These are phyloP conservation scores for Ophiostoma perfectum DNA, from an alignment of 2,329 filamentous ascomycete species.

Conservation along the genomic window DNA sequence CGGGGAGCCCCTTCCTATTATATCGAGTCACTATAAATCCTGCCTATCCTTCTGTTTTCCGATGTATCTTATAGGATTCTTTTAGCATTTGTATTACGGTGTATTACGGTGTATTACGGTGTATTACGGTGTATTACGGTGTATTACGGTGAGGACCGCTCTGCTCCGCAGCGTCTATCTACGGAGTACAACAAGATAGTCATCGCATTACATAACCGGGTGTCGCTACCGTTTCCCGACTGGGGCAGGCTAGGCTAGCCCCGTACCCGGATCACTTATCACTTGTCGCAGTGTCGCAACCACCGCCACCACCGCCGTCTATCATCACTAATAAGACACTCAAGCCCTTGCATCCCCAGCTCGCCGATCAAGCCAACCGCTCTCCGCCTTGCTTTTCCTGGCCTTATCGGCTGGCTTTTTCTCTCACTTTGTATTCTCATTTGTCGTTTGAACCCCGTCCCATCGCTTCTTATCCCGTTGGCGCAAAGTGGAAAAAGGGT, in stretches of 20 bases:
- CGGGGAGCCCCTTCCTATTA: neutral
- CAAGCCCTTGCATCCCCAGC: neutral
- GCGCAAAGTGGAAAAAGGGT: constrained; percentile 4
- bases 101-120: too few species aligned
- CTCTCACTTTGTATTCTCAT: neutral
- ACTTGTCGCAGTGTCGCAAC: neutral
- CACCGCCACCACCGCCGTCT: neutral
- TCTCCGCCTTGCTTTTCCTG: constrained; percentile 4
- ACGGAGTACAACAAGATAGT: neutral
- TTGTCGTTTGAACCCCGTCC: neutral
- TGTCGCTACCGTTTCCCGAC: neutral
- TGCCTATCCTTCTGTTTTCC: too few species aligned
- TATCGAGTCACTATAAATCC: neutral
- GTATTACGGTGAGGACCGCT: too few species aligned
- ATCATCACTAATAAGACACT: neutral
- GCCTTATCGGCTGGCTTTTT: neutral
- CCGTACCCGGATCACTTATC: constrained; percentile 1
- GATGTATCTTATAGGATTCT: too few species aligned
- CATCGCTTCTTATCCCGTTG: neutral
- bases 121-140: too few species aligned
- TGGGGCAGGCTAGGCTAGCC: neutral
- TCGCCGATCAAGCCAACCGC: neutral
- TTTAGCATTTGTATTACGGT: too few species aligned
- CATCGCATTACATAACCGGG: constrained; percentile 7
- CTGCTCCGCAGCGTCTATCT: too few species aligned